These are phyloP conservation scores for Schwanniomyces vanrijiae DNA, from an alignment of 805 yeast genomes.

Conservation along the genomic window DNA sequence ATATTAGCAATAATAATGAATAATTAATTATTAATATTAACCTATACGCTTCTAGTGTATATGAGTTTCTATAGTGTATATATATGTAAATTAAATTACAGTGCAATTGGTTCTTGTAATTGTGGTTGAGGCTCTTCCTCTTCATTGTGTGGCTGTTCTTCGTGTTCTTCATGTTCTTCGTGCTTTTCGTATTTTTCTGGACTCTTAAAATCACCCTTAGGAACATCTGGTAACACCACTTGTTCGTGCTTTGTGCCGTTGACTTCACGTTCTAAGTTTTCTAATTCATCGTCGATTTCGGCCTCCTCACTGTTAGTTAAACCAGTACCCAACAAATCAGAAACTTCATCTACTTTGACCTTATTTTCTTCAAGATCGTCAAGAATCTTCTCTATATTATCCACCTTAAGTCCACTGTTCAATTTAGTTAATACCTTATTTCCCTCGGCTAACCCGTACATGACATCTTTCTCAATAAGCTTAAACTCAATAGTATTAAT, in stretches of 20 bases:
- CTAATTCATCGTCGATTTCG: slow-evolving; percentile 68
- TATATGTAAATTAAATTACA: background rate
- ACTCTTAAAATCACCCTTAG: background rate
- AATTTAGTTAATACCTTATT: slow-evolving; percentile 71
- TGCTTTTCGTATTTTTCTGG: too few species aligned
- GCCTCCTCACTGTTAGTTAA: slow-evolving; percentile 50
- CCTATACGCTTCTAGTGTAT: background rate
- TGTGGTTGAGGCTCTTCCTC: background rate
- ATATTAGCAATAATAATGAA: background rate
- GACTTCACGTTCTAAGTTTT: slow-evolving; percentile 48
- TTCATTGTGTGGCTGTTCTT: too few species aligned
- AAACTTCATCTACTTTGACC: slow-evolving; percentile 73
- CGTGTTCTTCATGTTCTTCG: too few species aligned
- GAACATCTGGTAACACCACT: background rate
- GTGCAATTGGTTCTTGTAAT: slow-evolving; percentile 1
- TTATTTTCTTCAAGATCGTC: slow-evolving; percentile 84
- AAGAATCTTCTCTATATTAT: slow-evolving; percentile 75
- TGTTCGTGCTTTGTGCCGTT: slow-evolving; percentile 9
- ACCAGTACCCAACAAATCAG: slow-evolving; percentile 47
- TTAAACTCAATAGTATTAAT: slow-evolving; percentile 85
- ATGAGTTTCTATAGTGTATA: background rate
- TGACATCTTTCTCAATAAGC: slow-evolving; percentile 79
- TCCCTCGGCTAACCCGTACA: slow-evolving; percentile 80
- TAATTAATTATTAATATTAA: background rate
- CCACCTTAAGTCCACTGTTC: slow-evolving; percentile 75